Percentiles rank a stretch among this genome's conserved stretches.
Conservation (phyloP, 257 asterid genomes). For the Nicotiana noctiflora region DNA sequence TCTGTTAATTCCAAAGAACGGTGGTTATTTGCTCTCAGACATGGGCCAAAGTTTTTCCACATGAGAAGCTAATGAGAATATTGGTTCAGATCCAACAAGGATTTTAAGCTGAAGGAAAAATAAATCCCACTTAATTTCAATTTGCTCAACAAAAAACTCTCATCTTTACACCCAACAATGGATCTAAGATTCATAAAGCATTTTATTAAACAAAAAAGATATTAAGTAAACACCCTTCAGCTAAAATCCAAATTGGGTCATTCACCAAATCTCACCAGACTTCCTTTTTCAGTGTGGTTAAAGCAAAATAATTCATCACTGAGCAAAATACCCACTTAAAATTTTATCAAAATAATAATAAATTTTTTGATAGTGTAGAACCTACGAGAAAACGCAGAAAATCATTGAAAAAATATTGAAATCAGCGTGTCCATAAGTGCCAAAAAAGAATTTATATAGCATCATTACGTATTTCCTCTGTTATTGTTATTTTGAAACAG, state of each 20-base stretch:
- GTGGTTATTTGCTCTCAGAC: constrained; percentile 36
- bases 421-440: constrained; percentile 67
- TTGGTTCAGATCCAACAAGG: constrained; percentile 14
- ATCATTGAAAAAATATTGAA: constrained; percentile 24
- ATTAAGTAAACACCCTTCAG: constrained; percentile 12
- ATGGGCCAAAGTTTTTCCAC: constrained; percentile 56
- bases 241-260: constrained; percentile 28
- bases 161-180: constrained; percentile 28
- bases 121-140: constrained; percentile 12
- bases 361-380: constrained; percentile 21
- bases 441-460: constrained; percentile 26
- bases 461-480: constrained; percentile 36
- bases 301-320: constrained; percentile 71
- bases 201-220: constrained; percentile 6
- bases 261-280: constrained; percentile 6
- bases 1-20: too few relatives aligned
- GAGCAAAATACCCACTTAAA: constrained; percentile 20
- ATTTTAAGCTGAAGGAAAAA: constrained; percentile 27
- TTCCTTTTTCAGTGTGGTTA: constrained; percentile 72
- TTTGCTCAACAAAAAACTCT: constrained; percentile 16
- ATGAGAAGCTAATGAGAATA: constrained; percentile 20
- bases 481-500: constrained; percentile 15
- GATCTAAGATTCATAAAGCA: constrained; percentile 44
- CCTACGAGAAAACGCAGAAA: constrained; percentile 73
- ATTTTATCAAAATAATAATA: too few relatives aligned